Evolutionary conservation across 2,329 filamentous ascomycete genomes (phyloP).

Genomic region (Penicillium griseofulvum): DNA sequence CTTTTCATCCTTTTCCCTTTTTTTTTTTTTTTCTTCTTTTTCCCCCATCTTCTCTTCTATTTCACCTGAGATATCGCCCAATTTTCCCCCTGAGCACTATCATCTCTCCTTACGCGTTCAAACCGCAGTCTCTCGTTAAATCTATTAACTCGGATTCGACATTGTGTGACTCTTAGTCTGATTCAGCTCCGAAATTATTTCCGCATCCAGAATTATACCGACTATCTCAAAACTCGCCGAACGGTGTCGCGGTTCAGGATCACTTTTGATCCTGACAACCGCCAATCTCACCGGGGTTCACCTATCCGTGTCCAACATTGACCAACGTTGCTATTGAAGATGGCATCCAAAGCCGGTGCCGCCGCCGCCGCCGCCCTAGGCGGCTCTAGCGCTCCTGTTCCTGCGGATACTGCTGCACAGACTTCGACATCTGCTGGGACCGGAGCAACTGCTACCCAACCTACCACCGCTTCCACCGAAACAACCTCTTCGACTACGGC

Average conservation of each 20-base stretch:
- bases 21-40: conserved; percentile 12
- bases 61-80: conserved; percentile 2
- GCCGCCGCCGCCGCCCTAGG: background rate
- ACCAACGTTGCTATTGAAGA: background rate
- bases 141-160: conserved; percentile 5
- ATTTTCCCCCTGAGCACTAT: conserved; percentile 17
- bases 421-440: background rate
- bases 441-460: background rate
- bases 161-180: background rate
- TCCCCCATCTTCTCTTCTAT: conserved; percentile 10
- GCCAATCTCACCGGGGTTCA: background rate
- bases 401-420: background rate
- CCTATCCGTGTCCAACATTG: background rate
- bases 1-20: conserved; percentile 9
- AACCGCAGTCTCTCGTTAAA: conserved; percentile 15
- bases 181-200: background rate
- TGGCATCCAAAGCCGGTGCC: background rate
- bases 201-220: background rate
- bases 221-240: conserved; percentile 3
- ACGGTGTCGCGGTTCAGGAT: conserved; percentile 1
- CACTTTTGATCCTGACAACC: conserved; percentile 10
- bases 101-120: conserved; percentile 12
- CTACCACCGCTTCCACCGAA: background rate
- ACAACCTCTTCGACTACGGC: background rate
- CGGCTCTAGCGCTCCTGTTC: background rate